These are phyloP conservation scores for Fraxinus paxiana DNA, from an alignment of 305 asterid species.

Conservation along the genomic window DNA sequence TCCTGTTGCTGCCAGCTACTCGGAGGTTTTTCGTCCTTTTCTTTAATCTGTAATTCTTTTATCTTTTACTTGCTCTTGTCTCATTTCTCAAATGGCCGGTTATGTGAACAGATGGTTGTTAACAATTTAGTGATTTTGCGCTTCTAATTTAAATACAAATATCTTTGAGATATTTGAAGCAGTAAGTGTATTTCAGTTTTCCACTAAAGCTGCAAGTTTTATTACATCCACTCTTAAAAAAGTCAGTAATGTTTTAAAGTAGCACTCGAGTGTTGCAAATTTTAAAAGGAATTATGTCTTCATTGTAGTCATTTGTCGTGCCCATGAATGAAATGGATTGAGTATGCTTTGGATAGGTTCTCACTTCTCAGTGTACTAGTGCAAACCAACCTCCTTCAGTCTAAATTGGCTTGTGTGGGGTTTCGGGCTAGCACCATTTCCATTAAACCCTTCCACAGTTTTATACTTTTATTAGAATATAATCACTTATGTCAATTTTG, in stretches of 20 bases:
- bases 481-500: conserved; percentile 4
- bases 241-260: background rate
- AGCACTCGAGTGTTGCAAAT: background rate
- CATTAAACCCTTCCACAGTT: background rate
- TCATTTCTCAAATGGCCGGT: background rate
- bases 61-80: background rate
- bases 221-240: background rate
- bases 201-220: background rate
- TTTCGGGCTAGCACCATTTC: background rate
- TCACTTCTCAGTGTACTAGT: background rate
- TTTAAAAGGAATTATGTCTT: background rate
- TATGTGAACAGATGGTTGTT: background rate
- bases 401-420: background rate
- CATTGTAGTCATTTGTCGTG: background rate
- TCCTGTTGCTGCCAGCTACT: conserved; percentile 72
- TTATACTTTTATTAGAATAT: background rate
- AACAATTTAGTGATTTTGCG: background rate
- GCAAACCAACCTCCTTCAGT: background rate
- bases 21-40: conserved; percentile 40
- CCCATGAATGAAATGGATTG: background rate
- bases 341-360: background rate
- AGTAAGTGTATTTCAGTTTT: background rate
- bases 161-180: background rate
- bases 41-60: background rate
- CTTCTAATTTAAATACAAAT: background rate